phyloP scores from a whole-genome alignment of 2,329 filamentous ascomycete genomes.

The Periconia macrospinosa region DNA sequence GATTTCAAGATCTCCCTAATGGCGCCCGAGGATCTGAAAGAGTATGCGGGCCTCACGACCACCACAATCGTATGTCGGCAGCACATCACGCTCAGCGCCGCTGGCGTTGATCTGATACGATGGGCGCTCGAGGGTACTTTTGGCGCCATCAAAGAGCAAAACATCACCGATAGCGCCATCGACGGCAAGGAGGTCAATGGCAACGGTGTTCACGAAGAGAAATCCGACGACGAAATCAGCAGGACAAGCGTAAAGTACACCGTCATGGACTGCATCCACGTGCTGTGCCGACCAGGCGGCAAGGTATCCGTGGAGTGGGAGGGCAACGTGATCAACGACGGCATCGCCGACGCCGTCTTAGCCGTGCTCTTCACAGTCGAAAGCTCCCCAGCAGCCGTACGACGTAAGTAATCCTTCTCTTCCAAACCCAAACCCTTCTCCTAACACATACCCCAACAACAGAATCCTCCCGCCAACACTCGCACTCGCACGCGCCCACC shows the following conservation, averaged over 20 bases:
- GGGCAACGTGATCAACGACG: slow-evolving; percentile 95
- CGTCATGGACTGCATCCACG: slow-evolving; percentile 87
- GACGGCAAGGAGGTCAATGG: slow-evolving; percentile 40
- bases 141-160: slow-evolving; percentile 65
- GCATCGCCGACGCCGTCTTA: slow-evolving; percentile 96
- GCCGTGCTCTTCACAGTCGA: slow-evolving; percentile 90
- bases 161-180: slow-evolving; percentile 32
- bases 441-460: not conserved
- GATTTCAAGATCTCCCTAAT: slow-evolving; percentile 97
- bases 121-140: slow-evolving; percentile 97
- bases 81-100: slow-evolving; percentile 81
- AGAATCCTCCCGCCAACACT: slow-evolving; percentile 43
- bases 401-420: slow-evolving; percentile 61
- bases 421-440: not conserved
- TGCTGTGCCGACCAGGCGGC: slow-evolving; percentile 75
- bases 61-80: slow-evolving; percentile 94
- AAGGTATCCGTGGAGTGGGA: slow-evolving; percentile 95
- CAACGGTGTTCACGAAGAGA: slow-evolving; percentile 50
- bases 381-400: slow-evolving; percentile 91
- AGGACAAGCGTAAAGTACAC: slow-evolving; percentile 58
- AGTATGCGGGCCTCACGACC: slow-evolving; percentile 95
- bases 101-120: slow-evolving; percentile 85
- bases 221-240: slow-evolving; percentile 67
- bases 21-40: slow-evolving; percentile 92
- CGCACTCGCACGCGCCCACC: slow-evolving; percentile 20